phyloP scores from a whole-genome alignment of 169 alveolate species.

The Amoebophrya sp. region DNA sequence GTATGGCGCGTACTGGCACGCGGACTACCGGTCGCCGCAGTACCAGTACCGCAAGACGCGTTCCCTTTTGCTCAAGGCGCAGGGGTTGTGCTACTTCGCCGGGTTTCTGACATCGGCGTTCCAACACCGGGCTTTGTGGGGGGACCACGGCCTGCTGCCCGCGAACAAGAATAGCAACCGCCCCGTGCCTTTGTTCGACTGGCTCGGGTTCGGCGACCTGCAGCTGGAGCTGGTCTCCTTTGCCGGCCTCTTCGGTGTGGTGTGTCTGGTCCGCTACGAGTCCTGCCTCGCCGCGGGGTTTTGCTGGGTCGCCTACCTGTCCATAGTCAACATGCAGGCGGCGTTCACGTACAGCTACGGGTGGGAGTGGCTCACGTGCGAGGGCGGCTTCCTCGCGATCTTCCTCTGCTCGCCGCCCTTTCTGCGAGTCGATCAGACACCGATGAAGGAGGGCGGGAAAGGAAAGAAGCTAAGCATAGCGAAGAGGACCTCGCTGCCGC shows the following conservation, averaged over 20 bases:
- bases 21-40: no score
- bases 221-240: not conserved
- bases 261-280: not conserved
- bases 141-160: not conserved
- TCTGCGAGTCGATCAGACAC: no score
- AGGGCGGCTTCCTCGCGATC: conserved; percentile 14
- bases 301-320: conserved; percentile 16
- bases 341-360: conserved; percentile 25
- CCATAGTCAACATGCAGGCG: conserved; percentile 25
- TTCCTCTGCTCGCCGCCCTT: conserved; percentile 8
- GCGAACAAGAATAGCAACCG: not conserved
- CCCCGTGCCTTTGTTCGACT: not conserved
- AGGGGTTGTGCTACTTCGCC: not conserved
- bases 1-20: no score
- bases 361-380: conserved; percentile 32
- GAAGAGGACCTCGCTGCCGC: no score
- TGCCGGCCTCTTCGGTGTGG: not conserved
- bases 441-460: no score
- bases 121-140: not conserved
- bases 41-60: no score
- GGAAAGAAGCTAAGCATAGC: no score
- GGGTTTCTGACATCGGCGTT: not conserved
- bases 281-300: not conserved
- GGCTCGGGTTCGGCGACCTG: conserved; percentile 4
- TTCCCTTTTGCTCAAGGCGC: no score